These are phyloP conservation scores for Teratosphaeria epicoccoides DNA, from an alignment of 2,329 filamentous ascomycete species.

Conservation along the genomic window DNA sequence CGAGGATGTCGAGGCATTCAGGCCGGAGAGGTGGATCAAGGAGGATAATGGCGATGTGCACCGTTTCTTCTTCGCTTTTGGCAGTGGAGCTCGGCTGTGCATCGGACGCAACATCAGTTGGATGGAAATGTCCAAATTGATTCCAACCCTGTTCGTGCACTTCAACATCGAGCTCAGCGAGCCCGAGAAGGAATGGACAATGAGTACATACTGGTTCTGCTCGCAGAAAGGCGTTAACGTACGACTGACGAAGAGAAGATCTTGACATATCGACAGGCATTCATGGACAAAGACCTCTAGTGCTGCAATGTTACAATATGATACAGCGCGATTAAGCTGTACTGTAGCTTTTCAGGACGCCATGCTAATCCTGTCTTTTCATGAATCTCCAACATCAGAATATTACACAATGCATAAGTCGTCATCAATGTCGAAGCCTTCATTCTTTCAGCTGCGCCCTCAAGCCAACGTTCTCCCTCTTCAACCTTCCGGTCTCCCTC, in stretches of 20 bases:
- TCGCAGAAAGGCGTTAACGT: constrained; percentile 23
- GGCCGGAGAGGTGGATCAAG: constrained; percentile 28
- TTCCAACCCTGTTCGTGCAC: constrained; percentile 27
- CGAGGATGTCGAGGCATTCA: constrained; percentile 23
- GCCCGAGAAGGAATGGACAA: constrained; percentile 21
- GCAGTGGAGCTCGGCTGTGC: constrained; percentile 21
- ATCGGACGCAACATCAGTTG: constrained; percentile 25
- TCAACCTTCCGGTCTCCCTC: constrained; percentile 76
- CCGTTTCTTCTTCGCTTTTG: constrained; percentile 29
- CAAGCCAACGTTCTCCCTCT: constrained; percentile 66
- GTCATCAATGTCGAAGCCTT: background rate
- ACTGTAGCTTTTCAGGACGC: background rate
- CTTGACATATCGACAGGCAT: background rate
- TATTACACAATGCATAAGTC: background rate
- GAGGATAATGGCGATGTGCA: constrained; percentile 16
- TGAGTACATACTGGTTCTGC: constrained; percentile 24
- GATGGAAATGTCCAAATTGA: constrained; percentile 21
- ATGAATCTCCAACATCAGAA: background rate
- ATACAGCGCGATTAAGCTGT: background rate
- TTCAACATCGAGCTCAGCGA: constrained; percentile 26
- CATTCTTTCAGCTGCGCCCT: constrained; percentile 38
- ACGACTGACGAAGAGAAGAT: constrained; percentile 7
- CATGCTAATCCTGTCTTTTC: background rate
- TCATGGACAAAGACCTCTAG: background rate
- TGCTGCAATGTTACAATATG: constrained; percentile 3